A percentile compares a stretch with the other conserved stretches of the same genome.
These are phyloP conservation scores for Tuber umbilicatum DNA, from an alignment of 495 filamentous ascomycete genomes.

Conservation along the genomic window DNA sequence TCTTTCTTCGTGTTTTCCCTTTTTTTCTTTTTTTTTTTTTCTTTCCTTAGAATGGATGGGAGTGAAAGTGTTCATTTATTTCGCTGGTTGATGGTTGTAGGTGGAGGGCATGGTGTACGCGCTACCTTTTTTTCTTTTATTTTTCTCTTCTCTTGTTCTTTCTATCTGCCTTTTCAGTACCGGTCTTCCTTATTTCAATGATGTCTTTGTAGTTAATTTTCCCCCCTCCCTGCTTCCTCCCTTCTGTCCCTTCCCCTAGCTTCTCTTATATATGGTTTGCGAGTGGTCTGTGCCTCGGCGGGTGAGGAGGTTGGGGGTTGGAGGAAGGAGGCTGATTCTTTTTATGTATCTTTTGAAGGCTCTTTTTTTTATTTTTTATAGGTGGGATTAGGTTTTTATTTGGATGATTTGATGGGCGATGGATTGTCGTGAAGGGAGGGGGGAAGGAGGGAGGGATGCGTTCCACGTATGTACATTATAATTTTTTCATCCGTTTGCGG, in stretches of 20 bases:
- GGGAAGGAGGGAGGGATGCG: not conserved
- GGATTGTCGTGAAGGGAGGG: not conserved
- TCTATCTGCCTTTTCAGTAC: not conserved
- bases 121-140: not conserved
- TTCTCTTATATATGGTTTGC: not conserved
- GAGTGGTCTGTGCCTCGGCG: not conserved
- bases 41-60: conserved; percentile 8
- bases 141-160: not conserved
- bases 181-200: not conserved
- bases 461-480: conserved; percentile 4
- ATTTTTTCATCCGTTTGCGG: not conserved
- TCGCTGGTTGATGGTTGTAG: not conserved
- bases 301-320: not conserved
- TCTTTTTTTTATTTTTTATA: not conserved
- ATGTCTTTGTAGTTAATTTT: conserved; percentile 5
- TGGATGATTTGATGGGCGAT: conserved; percentile 5
- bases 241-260: not conserved
- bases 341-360: conserved; percentile 1
- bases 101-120: not conserved
- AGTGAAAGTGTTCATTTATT: conserved; percentile 13
- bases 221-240: not conserved
- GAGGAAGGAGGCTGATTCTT: not conserved
- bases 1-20: not conserved
- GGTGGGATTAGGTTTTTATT: not conserved
- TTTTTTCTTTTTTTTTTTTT: conserved; percentile 9